Base-by-base conservation (phyloP, 257 asterid genomes). In the Solanum lycopersicoides region DNA sequence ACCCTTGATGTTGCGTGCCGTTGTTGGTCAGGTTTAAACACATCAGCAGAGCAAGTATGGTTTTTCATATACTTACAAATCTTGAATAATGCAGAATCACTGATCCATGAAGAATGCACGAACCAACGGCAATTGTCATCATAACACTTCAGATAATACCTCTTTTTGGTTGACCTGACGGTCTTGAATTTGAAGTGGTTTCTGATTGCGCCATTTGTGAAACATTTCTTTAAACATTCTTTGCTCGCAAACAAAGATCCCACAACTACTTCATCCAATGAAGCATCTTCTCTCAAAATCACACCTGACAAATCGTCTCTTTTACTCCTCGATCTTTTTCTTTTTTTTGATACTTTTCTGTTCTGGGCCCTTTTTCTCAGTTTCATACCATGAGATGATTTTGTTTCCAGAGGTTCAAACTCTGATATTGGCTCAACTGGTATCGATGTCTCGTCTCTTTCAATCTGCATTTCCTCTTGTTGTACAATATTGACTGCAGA, bases 401-500 rank as follows among this genome's bases (percentile, higher is more conserved):
- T 80, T 28, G 66, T 79, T 79, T 18, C 84, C 68, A 80, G 66
- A 80, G 84, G 25, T 16, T 80, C 84, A 47, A 80, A 47, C 66
- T 45, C 84, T 32, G 84, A 15, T 80, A 80, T 80, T 5, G 84
- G 84, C 84, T 80, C 84, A 80, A 80, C 84, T 12, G 84, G 84
- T 80, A 80, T 80, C 25, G 41, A 80, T 16, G 84, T 39, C 16
- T 80, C 84, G 30, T 80, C 84, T 80, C 84, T 47, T 50, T 80
- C 84, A 47, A 80, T 80, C 42, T 80, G 84, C 84, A 80, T 80
- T 80, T 80, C 84, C 84, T 80, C 84, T 18, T 80, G 84, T 30
- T 80, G 44, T 80, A 47, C 84, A 45, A 80, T 80, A 80, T 80
- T 80, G 84, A 80, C 84, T 16, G 25, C 1, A 9, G 84, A 47